These are phyloP conservation scores for Globisporangium carolinianum DNA, from an alignment of 352 stramenopile genomes.

Conservation along the genomic window DNA sequence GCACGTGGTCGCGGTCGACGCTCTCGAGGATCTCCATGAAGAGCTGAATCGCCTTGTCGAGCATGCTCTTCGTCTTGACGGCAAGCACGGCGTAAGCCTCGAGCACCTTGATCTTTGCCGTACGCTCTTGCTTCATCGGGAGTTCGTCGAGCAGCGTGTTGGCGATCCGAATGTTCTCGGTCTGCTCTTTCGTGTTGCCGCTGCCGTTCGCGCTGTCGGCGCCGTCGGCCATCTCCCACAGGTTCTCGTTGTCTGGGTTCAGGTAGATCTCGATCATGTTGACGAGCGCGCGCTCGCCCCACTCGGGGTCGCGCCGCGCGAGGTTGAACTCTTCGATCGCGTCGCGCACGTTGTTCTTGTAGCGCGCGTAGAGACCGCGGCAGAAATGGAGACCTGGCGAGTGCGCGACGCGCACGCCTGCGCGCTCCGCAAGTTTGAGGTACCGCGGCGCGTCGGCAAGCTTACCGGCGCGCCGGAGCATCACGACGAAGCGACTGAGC, in stretches of 20 bases:
- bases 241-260: conserved; percentile 90
- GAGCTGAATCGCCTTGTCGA: conserved; percentile 85
- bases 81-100: conserved; percentile 84
- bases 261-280: conserved; percentile 94
- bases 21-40: conserved; percentile 90
- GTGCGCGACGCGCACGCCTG: conserved; percentile 58
- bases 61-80: conserved; percentile 71
- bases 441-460: conserved; percentile 63
- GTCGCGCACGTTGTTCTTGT: conserved; percentile 87
- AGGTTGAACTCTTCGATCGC: conserved; percentile 91
- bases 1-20: conserved; percentile 84
- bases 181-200: conserved; percentile 68
- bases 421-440: conserved; percentile 75
- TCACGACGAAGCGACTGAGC: conserved; percentile 82
- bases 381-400: conserved; percentile 88
- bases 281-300: conserved; percentile 81
- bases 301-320: conserved; percentile 81
- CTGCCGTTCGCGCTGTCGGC: conserved; percentile 6
- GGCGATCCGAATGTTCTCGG: conserved; percentile 84
- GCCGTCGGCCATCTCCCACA: conserved; percentile 69
- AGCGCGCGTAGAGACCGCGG: conserved; percentile 85
- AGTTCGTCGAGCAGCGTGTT: conserved; percentile 87
- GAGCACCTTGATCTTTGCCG: conserved; percentile 71
- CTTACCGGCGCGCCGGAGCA: conserved; percentile 83
- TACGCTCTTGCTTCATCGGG: conserved; percentile 37